Conservation (phyloP, 176 grass and related monocot genomes). For the Musa troglodytarum region DNA sequence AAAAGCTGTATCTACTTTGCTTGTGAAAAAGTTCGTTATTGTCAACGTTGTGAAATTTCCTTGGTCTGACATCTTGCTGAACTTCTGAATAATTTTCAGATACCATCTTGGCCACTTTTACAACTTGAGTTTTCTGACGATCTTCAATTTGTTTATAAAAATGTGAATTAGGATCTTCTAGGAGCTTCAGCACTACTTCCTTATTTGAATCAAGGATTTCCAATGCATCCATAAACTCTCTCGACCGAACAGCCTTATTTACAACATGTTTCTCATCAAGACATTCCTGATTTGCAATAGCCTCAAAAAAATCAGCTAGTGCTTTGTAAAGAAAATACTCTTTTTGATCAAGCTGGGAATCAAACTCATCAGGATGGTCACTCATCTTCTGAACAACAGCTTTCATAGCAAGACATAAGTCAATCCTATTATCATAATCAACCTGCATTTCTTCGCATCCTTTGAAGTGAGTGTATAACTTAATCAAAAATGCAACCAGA, state of each 20-base stretch:
- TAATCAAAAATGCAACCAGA: constrained; percentile 46
- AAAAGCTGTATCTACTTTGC: constrained; percentile 42
- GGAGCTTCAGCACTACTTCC: constrained; percentile 56
- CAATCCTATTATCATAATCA: constrained; percentile 14
- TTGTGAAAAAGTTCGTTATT: constrained; percentile 20
- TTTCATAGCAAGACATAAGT: constrained; percentile 20
- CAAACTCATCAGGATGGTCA: constrained; percentile 19
- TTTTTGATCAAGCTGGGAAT: constrained; percentile 19
- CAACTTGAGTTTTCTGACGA: constrained; percentile 34
- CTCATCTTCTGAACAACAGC: constrained; percentile 17
- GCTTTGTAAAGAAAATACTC: constrained; percentile 46
- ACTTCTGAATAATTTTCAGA: constrained; percentile 25
- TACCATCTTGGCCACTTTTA: constrained; percentile 24
- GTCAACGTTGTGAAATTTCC: constrained; percentile 25
- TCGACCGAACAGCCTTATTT: constrained; percentile 31
- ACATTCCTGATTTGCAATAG: constrained; percentile 48
- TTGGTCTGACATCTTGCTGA: constrained; percentile 16
- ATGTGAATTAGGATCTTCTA: constrained; percentile 58
- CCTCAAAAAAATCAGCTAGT: constrained; percentile 52
- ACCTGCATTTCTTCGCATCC: constrained; percentile 22
- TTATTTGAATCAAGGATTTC: constrained; percentile 49
- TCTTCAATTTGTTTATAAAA: constrained; percentile 46
- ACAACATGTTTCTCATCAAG: constrained; percentile 24
- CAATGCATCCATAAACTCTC: constrained; percentile 47
- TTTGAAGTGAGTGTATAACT: constrained; percentile 45